phyloP scores from a whole-genome alignment of 2,329 filamentous ascomycete species.

The Fusarium coicis region DNA sequence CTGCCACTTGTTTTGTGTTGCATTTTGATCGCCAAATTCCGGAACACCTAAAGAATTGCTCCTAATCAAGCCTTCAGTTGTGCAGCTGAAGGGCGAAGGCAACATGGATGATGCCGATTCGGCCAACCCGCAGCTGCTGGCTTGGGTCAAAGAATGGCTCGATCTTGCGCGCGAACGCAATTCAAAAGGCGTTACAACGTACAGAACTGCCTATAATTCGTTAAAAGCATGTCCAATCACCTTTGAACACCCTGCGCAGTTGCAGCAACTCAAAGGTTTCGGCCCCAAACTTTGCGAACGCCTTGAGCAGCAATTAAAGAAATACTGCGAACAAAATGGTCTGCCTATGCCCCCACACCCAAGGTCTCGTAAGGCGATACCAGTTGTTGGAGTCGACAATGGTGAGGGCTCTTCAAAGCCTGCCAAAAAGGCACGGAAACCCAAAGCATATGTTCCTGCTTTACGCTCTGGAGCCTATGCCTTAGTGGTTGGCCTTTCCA shows the following conservation, averaged over 20 bases:
- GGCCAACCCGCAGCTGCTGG: slow-evolving; percentile 76
- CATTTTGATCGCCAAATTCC: not conserved
- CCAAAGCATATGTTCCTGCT: slow-evolving; percentile 76
- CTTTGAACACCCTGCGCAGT: slow-evolving; percentile 78
- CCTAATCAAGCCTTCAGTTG: not conserved
- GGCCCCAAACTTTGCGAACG: slow-evolving; percentile 77
- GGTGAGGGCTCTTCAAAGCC: slow-evolving; percentile 50
- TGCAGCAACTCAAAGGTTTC: slow-evolving; percentile 77
- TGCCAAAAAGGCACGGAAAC: slow-evolving; percentile 68
- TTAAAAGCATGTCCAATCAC: slow-evolving; percentile 78
- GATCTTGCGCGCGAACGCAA: slow-evolving; percentile 75
- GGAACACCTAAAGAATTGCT: not conserved
- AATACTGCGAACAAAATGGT: slow-evolving; percentile 73
- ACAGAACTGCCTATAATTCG: slow-evolving; percentile 80
- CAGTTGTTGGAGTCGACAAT: slow-evolving; percentile 46
- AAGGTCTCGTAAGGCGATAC: slow-evolving; percentile 54
- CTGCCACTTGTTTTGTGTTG: not conserved
- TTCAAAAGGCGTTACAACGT: slow-evolving; percentile 76
- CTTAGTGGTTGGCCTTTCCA: slow-evolving; percentile 73
- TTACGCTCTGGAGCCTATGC: slow-evolving; percentile 81
- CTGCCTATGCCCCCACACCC: slow-evolving; percentile 73
- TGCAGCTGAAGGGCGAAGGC: not conserved
- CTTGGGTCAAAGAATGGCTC: slow-evolving; percentile 82
- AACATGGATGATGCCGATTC: slow-evolving; percentile 56
- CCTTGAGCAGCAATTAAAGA: slow-evolving; percentile 69